Conservation (phyloP, 371 early-diverging fungal species). For the Phascolomyces articulosus region DNA sequence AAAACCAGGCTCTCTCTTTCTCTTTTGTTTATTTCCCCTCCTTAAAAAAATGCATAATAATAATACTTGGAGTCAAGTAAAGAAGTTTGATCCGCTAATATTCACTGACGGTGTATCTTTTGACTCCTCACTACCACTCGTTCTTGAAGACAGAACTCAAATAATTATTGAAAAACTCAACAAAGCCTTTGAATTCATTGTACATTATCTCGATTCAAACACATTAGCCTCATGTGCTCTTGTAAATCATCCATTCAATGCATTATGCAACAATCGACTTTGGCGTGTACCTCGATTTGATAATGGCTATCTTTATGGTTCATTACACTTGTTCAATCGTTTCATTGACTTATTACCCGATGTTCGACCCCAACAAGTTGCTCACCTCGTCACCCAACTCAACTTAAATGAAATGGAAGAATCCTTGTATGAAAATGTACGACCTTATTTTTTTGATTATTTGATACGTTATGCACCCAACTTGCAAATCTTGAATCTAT, state of each 20-base stretch:
- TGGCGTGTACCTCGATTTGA: constrained; percentile 23
- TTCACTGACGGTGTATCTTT: constrained; percentile 3
- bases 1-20: background rate
- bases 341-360: constrained; percentile 27
- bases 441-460: constrained; percentile 26
- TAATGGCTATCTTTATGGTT: constrained; percentile 20
- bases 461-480: constrained; percentile 19
- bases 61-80: background rate
- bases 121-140: background rate
- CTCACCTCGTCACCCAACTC: constrained; percentile 13
- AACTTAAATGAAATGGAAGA: constrained; percentile 31
- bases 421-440: constrained; percentile 31
- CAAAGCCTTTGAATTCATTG: constrained; percentile 3
- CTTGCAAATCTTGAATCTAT: constrained; percentile 21
- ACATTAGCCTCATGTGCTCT: constrained; percentile 4
- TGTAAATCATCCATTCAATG: constrained; percentile 9
- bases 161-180: background rate
- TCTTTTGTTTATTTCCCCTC: background rate
- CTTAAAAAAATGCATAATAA: background rate
- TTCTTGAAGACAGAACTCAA: too few relatives aligned
- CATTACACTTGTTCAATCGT: constrained; percentile 27
- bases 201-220: constrained; percentile 2
- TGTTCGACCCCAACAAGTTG: constrained; percentile 3
- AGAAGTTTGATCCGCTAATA: constrained; percentile 13
- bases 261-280: background rate